These are phyloP conservation scores for Aureobasidium pullulans DNA, from an alignment of 2,329 filamentous ascomycete species.

Conservation along the genomic window DNA sequence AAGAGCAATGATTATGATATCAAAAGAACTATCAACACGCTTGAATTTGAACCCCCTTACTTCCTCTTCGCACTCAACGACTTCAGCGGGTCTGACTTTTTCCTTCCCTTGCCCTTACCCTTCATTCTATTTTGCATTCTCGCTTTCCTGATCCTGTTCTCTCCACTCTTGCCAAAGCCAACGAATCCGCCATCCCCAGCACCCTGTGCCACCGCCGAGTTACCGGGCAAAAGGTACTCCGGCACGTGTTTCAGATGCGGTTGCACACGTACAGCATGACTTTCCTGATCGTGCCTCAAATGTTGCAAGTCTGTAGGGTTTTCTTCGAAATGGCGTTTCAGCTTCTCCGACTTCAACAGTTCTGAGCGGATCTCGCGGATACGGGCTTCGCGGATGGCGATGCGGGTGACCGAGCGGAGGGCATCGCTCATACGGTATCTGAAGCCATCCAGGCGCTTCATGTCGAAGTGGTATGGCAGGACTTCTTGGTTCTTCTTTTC, in stretches of 20 bases:
- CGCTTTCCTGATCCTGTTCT: conserved; percentile 42
- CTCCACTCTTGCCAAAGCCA: conserved; percentile 47
- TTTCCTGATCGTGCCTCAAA: conserved; percentile 81
- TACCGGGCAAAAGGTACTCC: conserved; percentile 82
- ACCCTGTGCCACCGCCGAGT: conserved; percentile 56
- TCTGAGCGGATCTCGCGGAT: conserved; percentile 83
- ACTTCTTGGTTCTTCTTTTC: conserved; percentile 70
- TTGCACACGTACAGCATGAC: conserved; percentile 75
- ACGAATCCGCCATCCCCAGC: conserved; percentile 67
- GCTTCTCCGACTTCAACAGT: conserved; percentile 84
- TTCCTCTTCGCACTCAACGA: conserved; percentile 13
- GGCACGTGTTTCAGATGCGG: conserved; percentile 90
- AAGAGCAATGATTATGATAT: conserved; percentile 9
- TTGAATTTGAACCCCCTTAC: background rate
- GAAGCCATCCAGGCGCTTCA: conserved; percentile 88
- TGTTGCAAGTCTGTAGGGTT: conserved; percentile 85
- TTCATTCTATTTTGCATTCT: conserved; percentile 36
- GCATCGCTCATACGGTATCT: conserved; percentile 93
- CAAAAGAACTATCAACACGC: background rate
- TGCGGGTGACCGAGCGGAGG: conserved; percentile 77
- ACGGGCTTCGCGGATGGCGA: conserved; percentile 83
- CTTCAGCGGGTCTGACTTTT: conserved; percentile 78
- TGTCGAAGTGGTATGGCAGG: conserved; percentile 89
- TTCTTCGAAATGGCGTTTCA: conserved; percentile 94
- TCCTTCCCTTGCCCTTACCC: conserved; percentile 52